A percentile compares a stretch with the other conserved stretches of the same genome.
These are phyloP conservation scores for Plasmodium berghei DNA, from an alignment of 169 alveolate species.

Conservation along the genomic window DNA sequence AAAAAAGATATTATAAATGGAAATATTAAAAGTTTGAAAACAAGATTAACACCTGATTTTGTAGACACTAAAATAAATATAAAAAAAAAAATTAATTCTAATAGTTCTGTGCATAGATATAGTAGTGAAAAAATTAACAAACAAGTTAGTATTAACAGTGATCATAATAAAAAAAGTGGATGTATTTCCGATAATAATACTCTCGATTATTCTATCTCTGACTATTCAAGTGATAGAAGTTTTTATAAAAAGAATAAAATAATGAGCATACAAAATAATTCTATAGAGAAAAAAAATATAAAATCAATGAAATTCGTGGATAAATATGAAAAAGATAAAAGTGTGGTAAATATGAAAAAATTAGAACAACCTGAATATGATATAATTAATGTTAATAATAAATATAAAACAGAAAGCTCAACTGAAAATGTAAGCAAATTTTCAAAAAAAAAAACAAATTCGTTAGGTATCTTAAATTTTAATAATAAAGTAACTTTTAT, in stretches of 20 bases:
- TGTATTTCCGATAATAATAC: not conserved
- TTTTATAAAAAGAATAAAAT: constrained; percentile 12
- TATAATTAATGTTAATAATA: too few relatives aligned
- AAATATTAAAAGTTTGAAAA: constrained; percentile 1
- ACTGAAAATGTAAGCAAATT: too few relatives aligned
- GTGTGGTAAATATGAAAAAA: too few relatives aligned
- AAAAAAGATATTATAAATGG: constrained; percentile 22
- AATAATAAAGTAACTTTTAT: constrained; percentile 65
- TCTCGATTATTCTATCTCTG: constrained; percentile 36
- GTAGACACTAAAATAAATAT: not conserved
- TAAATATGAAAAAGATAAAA: too few relatives aligned
- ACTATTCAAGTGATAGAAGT: constrained; percentile 28
- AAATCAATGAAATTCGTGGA: not conserved
- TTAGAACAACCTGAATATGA: too few relatives aligned
- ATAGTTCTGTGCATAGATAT: not conserved
- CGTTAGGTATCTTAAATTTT: not conserved
- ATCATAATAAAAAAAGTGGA: not conserved
- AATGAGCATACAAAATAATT: constrained; percentile 1
- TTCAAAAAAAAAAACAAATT: not conserved
- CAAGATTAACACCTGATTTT: constrained; percentile 73
- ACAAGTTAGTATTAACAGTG: not conserved
- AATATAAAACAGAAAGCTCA: too few relatives aligned
- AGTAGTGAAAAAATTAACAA: not conserved
- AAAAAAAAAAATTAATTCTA: constrained; percentile 7
- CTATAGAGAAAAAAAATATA: not conserved